Percentiles rank a stretch among this genome's conserved stretches.
Conservation (phyloP, 2,329 filamentous ascomycete species). For the Bipolaris cookei region DNA sequence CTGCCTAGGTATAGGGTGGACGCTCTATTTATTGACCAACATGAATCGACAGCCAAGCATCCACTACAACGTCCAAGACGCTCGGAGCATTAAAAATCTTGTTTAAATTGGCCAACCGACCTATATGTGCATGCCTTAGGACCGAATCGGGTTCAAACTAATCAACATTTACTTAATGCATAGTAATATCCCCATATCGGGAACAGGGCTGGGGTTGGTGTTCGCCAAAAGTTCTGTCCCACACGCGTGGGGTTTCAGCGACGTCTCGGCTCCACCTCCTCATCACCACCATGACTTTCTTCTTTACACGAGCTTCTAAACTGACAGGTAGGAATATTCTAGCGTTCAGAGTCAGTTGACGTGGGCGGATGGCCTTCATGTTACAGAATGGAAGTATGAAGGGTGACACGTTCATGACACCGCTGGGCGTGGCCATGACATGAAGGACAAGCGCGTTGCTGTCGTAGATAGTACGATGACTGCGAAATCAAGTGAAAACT, state of each 20-base stretch:
- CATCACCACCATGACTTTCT: constrained; percentile 5
- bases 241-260: constrained; percentile 28
- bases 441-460: not conserved
- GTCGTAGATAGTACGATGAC: too few species aligned
- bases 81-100: not conserved
- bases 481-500: too few species aligned
- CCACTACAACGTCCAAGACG: not conserved
- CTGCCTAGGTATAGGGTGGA: not conserved
- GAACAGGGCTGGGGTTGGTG: constrained; percentile 14
- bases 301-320: too few species aligned
- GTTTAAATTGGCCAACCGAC: constrained; percentile 1
- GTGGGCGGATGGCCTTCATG: not conserved
- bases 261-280: constrained; percentile 22
- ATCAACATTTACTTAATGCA: constrained; percentile 16
- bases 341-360: too few species aligned
- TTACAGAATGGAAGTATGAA: not conserved
- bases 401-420: not conserved
- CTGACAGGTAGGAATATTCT: too few species aligned
- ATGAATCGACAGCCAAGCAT: not conserved
- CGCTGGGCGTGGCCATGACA: not conserved
- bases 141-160: constrained; percentile 17
- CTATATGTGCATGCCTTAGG: constrained; percentile 19
- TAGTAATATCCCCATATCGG: constrained; percentile 15
- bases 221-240: constrained; percentile 19
- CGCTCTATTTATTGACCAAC: not conserved